Evolutionary conservation across 176 grass and related monocot species (phyloP), one percentile per base, ranked within the genome.

Genomic region (Dactylis glomerata): DNA sequence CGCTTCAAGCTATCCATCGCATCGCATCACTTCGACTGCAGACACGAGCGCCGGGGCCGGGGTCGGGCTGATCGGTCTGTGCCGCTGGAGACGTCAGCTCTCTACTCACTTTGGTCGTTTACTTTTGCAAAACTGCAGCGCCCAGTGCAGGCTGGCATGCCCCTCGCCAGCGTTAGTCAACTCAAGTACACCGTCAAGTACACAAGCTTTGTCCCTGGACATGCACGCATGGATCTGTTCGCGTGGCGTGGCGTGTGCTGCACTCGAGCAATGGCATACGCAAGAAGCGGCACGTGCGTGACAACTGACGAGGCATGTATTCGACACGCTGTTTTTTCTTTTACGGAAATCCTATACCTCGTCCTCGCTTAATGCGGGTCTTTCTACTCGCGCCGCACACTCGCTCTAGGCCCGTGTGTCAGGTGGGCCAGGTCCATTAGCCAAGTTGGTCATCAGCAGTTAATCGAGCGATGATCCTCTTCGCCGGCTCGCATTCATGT

Each of bases 231-330:
- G 32, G 64, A 68, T 22, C 20, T 20, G 13, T 40, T 23, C 34
- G 19, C 34, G 34, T 68, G 65, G 33, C 34, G 19, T n/a, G 65
- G 33, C 65, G 19, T n/a, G 34, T 34, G 20, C 8, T 68, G 9
- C 65, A 68, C 36, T 36, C 65, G 7, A 19, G n/a, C 63, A 78
- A 68, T 70, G 50, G 33, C 49, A 50, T 59, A 85, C 75, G 50
- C 63, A 56, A 58, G 67, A 69, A 45, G 75, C 54, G 68, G 68
- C 75, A 51, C 63, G 10, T 5, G 23, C n/a, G 56, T 23, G 52
- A 56, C 52, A n/a, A n/a, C n/a, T n/a, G n/a, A n/a, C n/a, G 4
- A 20, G 3, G 19, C 49, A 51, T 51, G 41, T 44, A n/a, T n/a
- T n/a, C n/a, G 3, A 40, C 37, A 40, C 37, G 37, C 37, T 40